Base-by-base conservation (phyloP, 2,329 filamentous ascomycete genomes). In the Colletotrichum sp. region DNA sequence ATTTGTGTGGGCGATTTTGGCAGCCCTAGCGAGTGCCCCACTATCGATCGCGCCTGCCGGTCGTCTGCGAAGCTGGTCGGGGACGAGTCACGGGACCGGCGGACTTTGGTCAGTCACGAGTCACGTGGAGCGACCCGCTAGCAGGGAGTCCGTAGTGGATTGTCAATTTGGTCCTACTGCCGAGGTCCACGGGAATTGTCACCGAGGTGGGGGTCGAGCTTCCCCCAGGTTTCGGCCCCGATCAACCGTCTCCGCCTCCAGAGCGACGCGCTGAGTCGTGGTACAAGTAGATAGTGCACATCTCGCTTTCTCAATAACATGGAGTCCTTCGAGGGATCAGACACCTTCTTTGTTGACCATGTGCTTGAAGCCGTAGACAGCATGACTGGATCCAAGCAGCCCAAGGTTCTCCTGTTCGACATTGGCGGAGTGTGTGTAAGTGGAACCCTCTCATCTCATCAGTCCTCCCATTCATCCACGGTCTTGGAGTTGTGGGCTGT, bases 341-440 rank as follows among this genome's bases (percentile, higher is more conserved):
- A 77, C 16, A 65, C 30, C 9, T 80, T 55, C 78, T 78, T 68
- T 67, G 78, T 82, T 26, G 81, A 84, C 24, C 80, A 81, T 65
- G 80, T 84, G 24, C 76, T 85, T 13, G 80, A 74, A 18, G 81
- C 78, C 32, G 80, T 85, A 64, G 80, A 81, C 75, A 76, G 81
- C 49, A 90, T 90, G 88, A 78, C 86, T 10, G 78, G 81, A 60
- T 82, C 82, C 55, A 88, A 86, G 73, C 88, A 88, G 74, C 94
- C 95, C 34, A 94, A 94, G 80, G 95, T 95, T 71, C 87, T 98
- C 36, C 89, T 99, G 26, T 99, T 99, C 84, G 97, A 99, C 85
- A 97, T 99, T 80, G 97, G 97, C 52, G 97, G 97, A 77, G 97
- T 99, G 80, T 98, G 95, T 89, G 96, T 98, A 93, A 89, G 95